Evolutionary conservation across 202 grass and related monocot species (phyloP), one percentile per base, ranked within the genome.

Genomic region (Zoysia matrella): DNA sequence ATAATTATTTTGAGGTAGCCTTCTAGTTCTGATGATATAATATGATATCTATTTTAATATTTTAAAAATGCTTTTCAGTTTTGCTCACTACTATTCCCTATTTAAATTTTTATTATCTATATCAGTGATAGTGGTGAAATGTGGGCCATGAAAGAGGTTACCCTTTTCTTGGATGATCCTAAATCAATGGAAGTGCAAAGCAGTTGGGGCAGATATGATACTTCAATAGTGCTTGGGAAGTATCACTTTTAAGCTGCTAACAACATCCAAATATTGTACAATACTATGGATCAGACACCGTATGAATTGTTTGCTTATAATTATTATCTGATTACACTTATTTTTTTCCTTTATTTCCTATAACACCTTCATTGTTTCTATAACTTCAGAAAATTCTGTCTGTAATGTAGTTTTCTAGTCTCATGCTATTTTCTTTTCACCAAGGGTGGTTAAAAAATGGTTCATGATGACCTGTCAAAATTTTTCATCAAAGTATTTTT

Each of bases 131-230:
- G 96, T 75, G 93, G 96, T 69, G 93, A 99, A 88, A 99, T 99
- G 96, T 99, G 96, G 85, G 96, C 96, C 73, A 99, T 99, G 93
- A 99, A 99, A 88, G 96, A 99, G 83, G 96, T 99, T 76, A 99
- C 93, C 63, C 88, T 96, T 78, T 96, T 99, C 81, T 81, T 55
- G 73, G 96, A 99, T 89, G 96, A 99, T 92, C 72, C 96, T 58
- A 99, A 99, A 72, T 99, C 96, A 99, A 92, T 75, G 96, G 96
- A 88, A 99, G 96, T 67, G 87, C 93, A 89, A 99, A 92, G 60
- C 96, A 95, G 71, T 89, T 99, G 83, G 82, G 87, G 8, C 96
- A 99, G 88, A 93, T 99, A 88, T 92, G 73, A 1, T 79, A 41
- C 83, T 64, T 71, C 52, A 55, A 69, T 51, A 75, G 36, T 14